phyloP scores from a whole-genome alignment of 805 yeast species.

The Candida vartiovaarae region DNA sequence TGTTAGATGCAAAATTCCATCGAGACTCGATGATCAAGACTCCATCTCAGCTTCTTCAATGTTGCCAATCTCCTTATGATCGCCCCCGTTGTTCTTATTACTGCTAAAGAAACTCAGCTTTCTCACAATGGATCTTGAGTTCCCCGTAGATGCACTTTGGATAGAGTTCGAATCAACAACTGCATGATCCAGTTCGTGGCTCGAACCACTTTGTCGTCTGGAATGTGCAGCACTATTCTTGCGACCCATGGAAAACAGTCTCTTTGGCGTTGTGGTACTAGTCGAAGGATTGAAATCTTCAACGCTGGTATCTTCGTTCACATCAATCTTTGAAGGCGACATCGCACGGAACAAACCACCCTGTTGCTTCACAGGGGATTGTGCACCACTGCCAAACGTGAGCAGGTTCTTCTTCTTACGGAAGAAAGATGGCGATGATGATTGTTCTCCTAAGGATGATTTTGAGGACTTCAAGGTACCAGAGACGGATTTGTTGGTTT shows the following conservation, averaged over 20 bases:
- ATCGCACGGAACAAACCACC: conserved; percentile 2
- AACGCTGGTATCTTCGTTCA: conserved; percentile 10
- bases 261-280: conserved; percentile 8
- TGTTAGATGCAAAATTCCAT: too few relatives aligned
- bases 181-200: conserved; percentile 6
- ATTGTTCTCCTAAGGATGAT: conserved; percentile 13
- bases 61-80: conserved; percentile 2
- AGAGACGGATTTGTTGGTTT: conserved; percentile 18
- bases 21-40: too few relatives aligned
- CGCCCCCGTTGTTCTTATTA: conserved; percentile 5
- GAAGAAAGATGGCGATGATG: conserved; percentile 32
- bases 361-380: conserved; percentile 16
- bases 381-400: conserved; percentile 26
- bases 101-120: conserved; percentile 21
- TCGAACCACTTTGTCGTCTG: conserved; percentile 18
- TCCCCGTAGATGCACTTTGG: conserved; percentile 12
- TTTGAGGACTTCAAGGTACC: conserved; percentile 11
- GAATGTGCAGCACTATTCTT: conserved; percentile 9
- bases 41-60: too few relatives aligned
- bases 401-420: conserved; percentile 27
- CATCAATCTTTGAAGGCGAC: conserved; percentile 12
- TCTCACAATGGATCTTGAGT: conserved; percentile 16
- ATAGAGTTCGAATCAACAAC: conserved; percentile 2
- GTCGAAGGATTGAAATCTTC: conserved; percentile 15
- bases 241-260: conserved; percentile 16